Evolutionary conservation across 2,329 filamentous ascomycete genomes (phyloP).

Genomic region (Hypoxylon rubiginosum): DNA sequence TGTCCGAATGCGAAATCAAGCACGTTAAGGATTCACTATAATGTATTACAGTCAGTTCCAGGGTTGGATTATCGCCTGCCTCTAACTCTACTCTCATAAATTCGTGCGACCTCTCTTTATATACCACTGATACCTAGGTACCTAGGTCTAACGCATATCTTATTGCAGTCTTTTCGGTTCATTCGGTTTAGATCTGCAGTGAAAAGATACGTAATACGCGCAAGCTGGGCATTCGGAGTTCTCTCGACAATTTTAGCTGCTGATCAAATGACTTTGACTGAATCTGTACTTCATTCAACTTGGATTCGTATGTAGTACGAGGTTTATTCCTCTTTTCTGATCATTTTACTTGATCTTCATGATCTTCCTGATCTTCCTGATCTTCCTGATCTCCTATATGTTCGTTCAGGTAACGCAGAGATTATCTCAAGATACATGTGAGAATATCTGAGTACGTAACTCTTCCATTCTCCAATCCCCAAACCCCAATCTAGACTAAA

Average conservation of each 20-base stretch:
- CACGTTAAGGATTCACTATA: not conserved
- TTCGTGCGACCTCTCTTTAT: not conserved
- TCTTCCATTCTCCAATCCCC: not conserved
- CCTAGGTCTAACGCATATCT: not conserved
- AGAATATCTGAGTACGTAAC: not conserved
- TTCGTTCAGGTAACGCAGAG: not conserved
- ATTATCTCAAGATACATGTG: not conserved
- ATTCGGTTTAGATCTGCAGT: slow-evolving; percentile 6
- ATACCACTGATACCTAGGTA: too few relatives aligned
- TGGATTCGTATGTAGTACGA: not conserved
- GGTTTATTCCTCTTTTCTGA: too few relatives aligned
- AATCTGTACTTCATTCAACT: not conserved
- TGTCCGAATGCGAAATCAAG: slow-evolving; percentile 1
- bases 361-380: too few relatives aligned
- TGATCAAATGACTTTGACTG: not conserved
- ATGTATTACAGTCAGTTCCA: not conserved
- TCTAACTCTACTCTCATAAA: not conserved
- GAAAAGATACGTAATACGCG: slow-evolving; percentile 1
- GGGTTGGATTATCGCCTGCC: not conserved
- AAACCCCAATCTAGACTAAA: not conserved
- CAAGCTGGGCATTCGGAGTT: slow-evolving; percentile 4
- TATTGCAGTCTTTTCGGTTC: not conserved
- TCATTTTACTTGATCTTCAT: not conserved
- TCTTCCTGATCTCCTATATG: not conserved
- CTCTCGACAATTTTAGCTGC: not conserved